Conservation (phyloP, 306 rosid genomes). For the Ammopiptanthus mongolicus region DNA sequence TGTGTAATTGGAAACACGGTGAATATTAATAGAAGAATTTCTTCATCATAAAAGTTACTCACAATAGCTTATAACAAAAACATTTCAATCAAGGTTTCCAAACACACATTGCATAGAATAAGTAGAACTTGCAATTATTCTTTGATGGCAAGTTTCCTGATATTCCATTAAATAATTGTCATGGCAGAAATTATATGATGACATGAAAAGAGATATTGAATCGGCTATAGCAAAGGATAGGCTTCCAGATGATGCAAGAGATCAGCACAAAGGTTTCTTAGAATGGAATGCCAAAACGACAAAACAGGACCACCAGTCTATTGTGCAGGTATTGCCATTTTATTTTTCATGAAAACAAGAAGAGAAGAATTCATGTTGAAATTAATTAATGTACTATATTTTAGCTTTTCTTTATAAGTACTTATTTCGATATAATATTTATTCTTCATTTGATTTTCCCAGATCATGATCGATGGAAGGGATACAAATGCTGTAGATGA, state of each 20-base stretch:
- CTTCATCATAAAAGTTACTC: too few relatives aligned
- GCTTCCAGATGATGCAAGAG: constrained; percentile 38
- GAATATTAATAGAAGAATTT: too few relatives aligned
- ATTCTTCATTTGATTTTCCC: not conserved
- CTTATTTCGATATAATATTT: too few relatives aligned
- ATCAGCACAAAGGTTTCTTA: constrained; percentile 40
- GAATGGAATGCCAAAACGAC: constrained; percentile 52
- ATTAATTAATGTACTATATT: too few relatives aligned
- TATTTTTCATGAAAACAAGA: too few relatives aligned
- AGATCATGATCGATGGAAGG: constrained; percentile 61
- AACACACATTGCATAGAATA: too few relatives aligned
- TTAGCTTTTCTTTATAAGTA: too few relatives aligned
- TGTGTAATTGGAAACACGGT: too few relatives aligned
- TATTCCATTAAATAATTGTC: not conserved
- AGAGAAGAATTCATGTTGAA: too few relatives aligned
- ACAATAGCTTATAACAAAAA: too few relatives aligned
- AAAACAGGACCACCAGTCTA: constrained; percentile 58
- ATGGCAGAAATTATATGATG: constrained; percentile 55
- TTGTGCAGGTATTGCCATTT: constrained; percentile 45
- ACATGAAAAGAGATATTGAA: constrained; percentile 55
- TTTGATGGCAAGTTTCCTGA: not conserved
- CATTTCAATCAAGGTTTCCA: too few relatives aligned
- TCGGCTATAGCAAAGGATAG: constrained; percentile 24
- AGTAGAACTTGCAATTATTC: too few relatives aligned
- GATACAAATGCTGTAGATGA: constrained; percentile 35